These are phyloP conservation scores for Eucalyptus pauciflora DNA, from an alignment of 345 rosid species.

Conservation along the genomic window DNA sequence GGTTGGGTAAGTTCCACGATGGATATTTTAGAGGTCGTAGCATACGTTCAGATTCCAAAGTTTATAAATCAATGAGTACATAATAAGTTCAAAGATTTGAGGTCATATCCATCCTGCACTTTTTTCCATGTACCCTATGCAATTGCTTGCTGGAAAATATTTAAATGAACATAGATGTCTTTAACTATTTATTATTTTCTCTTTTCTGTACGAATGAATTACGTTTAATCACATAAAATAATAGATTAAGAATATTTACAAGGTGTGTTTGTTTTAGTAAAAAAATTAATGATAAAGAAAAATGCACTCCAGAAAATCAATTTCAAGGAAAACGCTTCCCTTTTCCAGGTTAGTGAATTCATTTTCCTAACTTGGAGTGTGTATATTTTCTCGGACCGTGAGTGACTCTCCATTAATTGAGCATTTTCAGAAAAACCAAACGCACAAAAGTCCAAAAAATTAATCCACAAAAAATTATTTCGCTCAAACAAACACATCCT, in stretches of 20 bases:
- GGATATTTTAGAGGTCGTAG: background rate
- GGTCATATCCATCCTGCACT: background rate
- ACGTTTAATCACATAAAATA: background rate
- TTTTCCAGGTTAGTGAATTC: fast-evolving
- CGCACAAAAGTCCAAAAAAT: background rate
- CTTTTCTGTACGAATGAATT: fast-evolving
- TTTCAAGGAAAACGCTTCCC: background rate
- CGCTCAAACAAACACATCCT: background rate
- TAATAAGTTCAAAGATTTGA: background rate
- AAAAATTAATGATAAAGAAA: background rate
- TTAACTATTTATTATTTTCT: background rate
- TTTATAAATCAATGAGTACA: background rate
- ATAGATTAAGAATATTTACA: background rate
- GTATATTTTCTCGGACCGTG: too few species aligned
- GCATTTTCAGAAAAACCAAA: too few species aligned
- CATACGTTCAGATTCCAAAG: background rate
- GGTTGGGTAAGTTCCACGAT: fast-evolving
- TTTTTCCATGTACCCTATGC: background rate
- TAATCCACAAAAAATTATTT: too few species aligned
- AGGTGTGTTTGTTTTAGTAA: background rate
- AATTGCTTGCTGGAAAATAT: background rate
- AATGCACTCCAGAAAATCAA: background rate
- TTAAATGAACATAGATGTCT: background rate
- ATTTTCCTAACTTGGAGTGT: background rate
- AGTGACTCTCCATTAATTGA: too few species aligned